Evolutionary conservation across 2,329 filamentous ascomycete genomes (phyloP).

Genomic region (Aspergillus brunneoviolaceus): DNA sequence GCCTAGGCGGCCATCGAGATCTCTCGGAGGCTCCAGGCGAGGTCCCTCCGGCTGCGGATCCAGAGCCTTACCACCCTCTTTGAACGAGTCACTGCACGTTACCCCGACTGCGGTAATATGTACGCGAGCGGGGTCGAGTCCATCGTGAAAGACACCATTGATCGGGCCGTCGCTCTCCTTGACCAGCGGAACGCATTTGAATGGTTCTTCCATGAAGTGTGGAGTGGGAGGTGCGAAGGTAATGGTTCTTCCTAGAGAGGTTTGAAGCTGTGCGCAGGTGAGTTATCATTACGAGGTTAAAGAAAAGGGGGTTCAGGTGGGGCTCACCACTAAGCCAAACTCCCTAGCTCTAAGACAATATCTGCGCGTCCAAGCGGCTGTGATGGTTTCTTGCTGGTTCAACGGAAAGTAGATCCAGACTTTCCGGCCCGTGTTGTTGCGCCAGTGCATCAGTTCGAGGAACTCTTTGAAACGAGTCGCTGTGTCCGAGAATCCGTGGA

Average conservation of each 20-base stretch:
- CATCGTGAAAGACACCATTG: slow-evolving; percentile 18
- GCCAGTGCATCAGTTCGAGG: slow-evolving; percentile 12
- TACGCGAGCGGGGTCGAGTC: slow-evolving; percentile 3
- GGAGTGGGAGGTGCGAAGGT: slow-evolving; percentile 15
- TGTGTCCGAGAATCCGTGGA: slow-evolving; percentile 13
- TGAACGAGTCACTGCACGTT: slow-evolving; percentile 9
- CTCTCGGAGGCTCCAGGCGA: neutral
- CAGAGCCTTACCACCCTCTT: no score
- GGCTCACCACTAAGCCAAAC: slow-evolving; percentile 14
- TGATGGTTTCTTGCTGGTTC: slow-evolving; percentile 11
- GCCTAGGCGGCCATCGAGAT: neutral
- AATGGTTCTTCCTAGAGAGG: slow-evolving; percentile 14
- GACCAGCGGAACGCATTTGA: slow-evolving; percentile 10
- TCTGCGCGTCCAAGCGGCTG: slow-evolving; percentile 13
- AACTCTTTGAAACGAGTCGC: slow-evolving; percentile 7
- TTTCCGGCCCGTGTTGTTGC: neutral
- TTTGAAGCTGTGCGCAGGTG: slow-evolving; percentile 12
- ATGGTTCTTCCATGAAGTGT: neutral
- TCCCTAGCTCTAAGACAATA: neutral
- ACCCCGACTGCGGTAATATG: slow-evolving; percentile 13
- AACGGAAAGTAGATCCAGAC: slow-evolving; percentile 19
- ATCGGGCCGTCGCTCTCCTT: slow-evolving; percentile 12
- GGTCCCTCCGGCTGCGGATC: no score
- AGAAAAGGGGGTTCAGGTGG: neutral
- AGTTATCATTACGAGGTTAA: neutral